Conservation (phyloP, 2,329 filamentous ascomycete species). For the Coniochaeta sp. region DNA sequence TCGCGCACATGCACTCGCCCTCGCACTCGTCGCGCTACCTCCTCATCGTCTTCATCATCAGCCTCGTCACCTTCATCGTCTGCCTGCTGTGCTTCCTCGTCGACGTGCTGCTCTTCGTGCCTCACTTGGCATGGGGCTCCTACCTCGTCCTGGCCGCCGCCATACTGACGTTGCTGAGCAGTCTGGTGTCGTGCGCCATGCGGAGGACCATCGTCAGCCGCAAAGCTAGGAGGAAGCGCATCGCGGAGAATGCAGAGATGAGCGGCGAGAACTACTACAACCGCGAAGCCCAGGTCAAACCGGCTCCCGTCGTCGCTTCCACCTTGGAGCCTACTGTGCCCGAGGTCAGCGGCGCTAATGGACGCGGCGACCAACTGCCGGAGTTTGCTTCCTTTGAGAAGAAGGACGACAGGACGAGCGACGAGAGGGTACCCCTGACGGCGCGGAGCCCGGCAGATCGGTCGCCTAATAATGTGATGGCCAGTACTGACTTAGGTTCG, state of each 20-base stretch:
- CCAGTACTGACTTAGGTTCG: constrained; percentile 29
- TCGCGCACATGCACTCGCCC: constrained; percentile 79
- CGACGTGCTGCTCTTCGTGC: constrained; percentile 90
- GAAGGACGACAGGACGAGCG: constrained; percentile 51
- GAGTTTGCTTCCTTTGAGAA: constrained; percentile 61
- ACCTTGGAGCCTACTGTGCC: constrained; percentile 52
- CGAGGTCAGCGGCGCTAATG: constrained; percentile 48
- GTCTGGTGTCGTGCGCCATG: constrained; percentile 89
- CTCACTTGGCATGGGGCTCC: constrained; percentile 88
- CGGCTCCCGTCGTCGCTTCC: constrained; percentile 28
- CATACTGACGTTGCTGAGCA: constrained; percentile 73
- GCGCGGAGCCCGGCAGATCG: constrained; percentile 54
- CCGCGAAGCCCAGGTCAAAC: constrained; percentile 50
- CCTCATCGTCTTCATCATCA: constrained; percentile 76
- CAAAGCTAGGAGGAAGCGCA: constrained; percentile 87
- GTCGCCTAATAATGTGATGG: constrained; percentile 39
- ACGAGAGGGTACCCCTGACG: constrained; percentile 67
- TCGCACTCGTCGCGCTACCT: constrained; percentile 88
- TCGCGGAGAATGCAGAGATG: constrained; percentile 94
- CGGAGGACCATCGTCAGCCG: constrained; percentile 83
- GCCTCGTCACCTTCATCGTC: constrained; percentile 76
- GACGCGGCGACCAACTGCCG: constrained; percentile 37
- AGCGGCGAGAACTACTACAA: constrained; percentile 90
- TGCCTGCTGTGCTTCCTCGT: constrained; percentile 84
- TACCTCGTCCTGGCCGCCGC: constrained; percentile 89